Base-by-base conservation (phyloP, 805 yeast genomes). In the Kregervanrija fluxuum region DNA sequence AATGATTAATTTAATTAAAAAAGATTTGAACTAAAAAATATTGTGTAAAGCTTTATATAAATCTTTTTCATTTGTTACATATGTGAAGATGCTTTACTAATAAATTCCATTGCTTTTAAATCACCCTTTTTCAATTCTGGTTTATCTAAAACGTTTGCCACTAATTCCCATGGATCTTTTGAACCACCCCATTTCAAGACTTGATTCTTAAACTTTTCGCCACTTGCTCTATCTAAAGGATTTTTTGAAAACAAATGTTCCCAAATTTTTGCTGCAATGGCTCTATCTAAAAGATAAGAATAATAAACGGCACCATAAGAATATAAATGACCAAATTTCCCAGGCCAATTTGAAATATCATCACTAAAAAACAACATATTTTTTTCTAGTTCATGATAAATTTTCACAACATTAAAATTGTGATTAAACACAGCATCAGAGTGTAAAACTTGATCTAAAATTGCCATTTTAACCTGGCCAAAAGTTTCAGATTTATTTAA, bases 281-380 rank as follows among this genome's bases (percentile, higher is more conserved):
- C 96, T 35, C 97, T 68, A 64, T 93, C 99, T 45, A 93, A 74
- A 42, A 93, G 64, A 60, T 93, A 93, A 30, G 96, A 85, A 65
- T 93, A 93, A 59, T 93, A 93, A 1, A 90, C 85, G 0, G 97
- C 86, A 1, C 98, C 98, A 58, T 93, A 93, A 0, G 96, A 88
- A 53, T 84, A 85, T 35, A 93, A 66, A 59, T 93, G 99, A 1
- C 96, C 95, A 64, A 93, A 90, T 58, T 82, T 87, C 1, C 95
- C 97, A 46, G 87, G 95, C 96, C 97, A 90, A 22, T 81, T 82
- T 1, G 95, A 81, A 50, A 75, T 68, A 14, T 70, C 64, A 52
- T 86, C 91, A 2, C 83, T 77, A 55, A 85, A 80, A 2, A 88
- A 77, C 35, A 75, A 67, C 43, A 82, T 58, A 22, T 75, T 62